Conservation (phyloP, 306 rosid species). For the Gastrolobium villosum region DNA sequence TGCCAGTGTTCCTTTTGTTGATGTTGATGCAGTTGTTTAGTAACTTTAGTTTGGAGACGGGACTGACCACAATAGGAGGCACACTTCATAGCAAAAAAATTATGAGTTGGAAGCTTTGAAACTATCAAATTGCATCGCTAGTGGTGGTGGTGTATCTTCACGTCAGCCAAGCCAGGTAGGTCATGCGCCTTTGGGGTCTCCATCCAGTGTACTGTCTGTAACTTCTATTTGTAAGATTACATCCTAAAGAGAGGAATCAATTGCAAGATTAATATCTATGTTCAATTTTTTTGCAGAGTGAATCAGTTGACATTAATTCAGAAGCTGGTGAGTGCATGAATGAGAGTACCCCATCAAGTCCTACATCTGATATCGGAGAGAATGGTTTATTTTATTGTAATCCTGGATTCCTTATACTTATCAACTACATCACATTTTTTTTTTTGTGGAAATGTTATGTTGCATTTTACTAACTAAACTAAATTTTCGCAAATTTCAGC, state of each 20-base stretch:
- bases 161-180: slow-evolving; percentile 48
- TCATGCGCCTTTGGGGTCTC: slow-evolving; percentile 50
- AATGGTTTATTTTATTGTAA: slow-evolving; percentile 58
- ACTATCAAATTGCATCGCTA: slow-evolving; percentile 36
- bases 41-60: slow-evolving; percentile 45
- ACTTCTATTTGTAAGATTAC: slow-evolving; percentile 37
- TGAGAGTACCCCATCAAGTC: slow-evolving; percentile 57
- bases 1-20: slow-evolving; percentile 46
- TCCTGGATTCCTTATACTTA: slow-evolving; percentile 34
- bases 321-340: slow-evolving; percentile 57
- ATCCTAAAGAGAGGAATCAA: slow-evolving; percentile 15
- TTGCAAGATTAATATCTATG: slow-evolving; percentile 4
- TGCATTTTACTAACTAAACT: slow-evolving; percentile 33
- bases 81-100: slow-evolving; percentile 32
- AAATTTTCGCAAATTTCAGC: slow-evolving; percentile 52
- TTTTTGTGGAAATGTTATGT: slow-evolving; percentile 18
- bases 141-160: slow-evolving; percentile 46
- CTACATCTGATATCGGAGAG: slow-evolving; percentile 53
- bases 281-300: slow-evolving; percentile 52
- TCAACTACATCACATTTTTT: background rate
- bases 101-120: slow-evolving; percentile 42
- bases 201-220: slow-evolving; percentile 54
- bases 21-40: slow-evolving; percentile 50
- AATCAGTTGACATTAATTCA: slow-evolving; percentile 55
- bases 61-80: slow-evolving; percentile 42